phyloP scores from a whole-genome alignment of 1,284 basidiomycete species.

The Austroboletus niveus region DNA sequence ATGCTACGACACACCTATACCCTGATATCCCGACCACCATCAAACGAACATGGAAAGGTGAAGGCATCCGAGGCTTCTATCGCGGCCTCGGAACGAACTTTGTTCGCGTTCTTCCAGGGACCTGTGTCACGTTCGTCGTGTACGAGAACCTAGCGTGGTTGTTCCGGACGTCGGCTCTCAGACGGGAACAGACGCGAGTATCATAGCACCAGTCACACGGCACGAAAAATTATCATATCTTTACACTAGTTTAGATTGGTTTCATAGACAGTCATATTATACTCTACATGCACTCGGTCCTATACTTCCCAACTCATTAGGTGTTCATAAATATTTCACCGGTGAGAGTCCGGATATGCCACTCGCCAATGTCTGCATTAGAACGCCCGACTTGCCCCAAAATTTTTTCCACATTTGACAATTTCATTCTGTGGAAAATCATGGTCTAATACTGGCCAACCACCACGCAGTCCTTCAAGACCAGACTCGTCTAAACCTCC shows the following conservation, averaged over 20 bases:
- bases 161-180: conserved; percentile 60
- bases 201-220: conserved; percentile 1
- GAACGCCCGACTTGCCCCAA: too few species aligned
- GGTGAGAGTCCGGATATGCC: too few species aligned
- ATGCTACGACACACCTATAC: conserved; percentile 63
- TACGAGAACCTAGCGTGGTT: conserved; percentile 95
- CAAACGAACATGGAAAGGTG: conserved; percentile 74
- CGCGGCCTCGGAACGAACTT: conserved; percentile 95
- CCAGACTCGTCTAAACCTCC: too few species aligned
- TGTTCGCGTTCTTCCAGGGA: conserved; percentile 94
- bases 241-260: not conserved
- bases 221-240: too few species aligned
- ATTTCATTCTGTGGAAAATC: too few species aligned
- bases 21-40: conserved; percentile 83
- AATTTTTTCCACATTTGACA: too few species aligned
- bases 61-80: conserved; percentile 89
- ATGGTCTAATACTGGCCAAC: too few species aligned
- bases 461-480: too few species aligned
- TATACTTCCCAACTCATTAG: conserved; percentile 7
- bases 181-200: conserved; percentile 15
- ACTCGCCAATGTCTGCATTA: too few species aligned
- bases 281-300: conserved; percentile 5
- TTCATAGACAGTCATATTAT: conserved; percentile 9
- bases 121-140: conserved; percentile 97
- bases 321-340: not conserved